These are phyloP conservation scores for Colletotrichum aenigma DNA, from an alignment of 2,329 filamentous ascomycete genomes.

Conservation along the genomic window DNA sequence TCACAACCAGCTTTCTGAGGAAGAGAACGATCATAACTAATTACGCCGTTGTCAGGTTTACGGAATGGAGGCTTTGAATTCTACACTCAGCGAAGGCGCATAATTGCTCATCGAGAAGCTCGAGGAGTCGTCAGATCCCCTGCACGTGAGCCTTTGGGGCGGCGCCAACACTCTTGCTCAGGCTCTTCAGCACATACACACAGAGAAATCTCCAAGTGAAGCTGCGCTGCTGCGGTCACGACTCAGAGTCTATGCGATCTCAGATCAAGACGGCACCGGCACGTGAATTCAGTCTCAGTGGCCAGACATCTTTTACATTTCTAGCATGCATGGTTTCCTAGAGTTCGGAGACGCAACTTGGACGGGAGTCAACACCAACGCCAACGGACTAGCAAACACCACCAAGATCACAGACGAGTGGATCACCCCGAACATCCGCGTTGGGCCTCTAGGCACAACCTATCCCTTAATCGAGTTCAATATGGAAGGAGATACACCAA, in stretches of 20 bases:
- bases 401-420: constrained; percentile 49
- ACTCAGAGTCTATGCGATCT: constrained; percentile 59
- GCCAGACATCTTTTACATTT: constrained; percentile 60
- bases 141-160: constrained; percentile 59
- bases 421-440: constrained; percentile 57
- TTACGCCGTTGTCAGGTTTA: constrained; percentile 27
- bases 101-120: constrained; percentile 42
- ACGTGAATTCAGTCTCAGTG: constrained; percentile 58
- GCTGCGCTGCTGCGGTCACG: constrained; percentile 40
- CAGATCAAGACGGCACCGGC: constrained; percentile 63
- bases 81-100: constrained; percentile 39
- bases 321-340: constrained; percentile 59
- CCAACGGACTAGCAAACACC: constrained; percentile 45
- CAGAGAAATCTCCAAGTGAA: constrained; percentile 35
- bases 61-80: constrained; percentile 34
- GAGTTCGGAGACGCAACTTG: constrained; percentile 58
- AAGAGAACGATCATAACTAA: not conserved
- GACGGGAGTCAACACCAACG: constrained; percentile 53
- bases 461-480: constrained; percentile 55
- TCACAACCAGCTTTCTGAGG: not conserved
- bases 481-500: constrained; percentile 57
- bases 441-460: constrained; percentile 43
- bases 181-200: constrained; percentile 36
- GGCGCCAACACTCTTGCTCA: constrained; percentile 57
- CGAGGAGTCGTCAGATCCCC: constrained; percentile 32